Evolutionary conservation across 2,329 filamentous ascomycete genomes (phyloP), one percentile per base, ranked within the genome.

Genomic region (Calycina herbarum): DNA sequence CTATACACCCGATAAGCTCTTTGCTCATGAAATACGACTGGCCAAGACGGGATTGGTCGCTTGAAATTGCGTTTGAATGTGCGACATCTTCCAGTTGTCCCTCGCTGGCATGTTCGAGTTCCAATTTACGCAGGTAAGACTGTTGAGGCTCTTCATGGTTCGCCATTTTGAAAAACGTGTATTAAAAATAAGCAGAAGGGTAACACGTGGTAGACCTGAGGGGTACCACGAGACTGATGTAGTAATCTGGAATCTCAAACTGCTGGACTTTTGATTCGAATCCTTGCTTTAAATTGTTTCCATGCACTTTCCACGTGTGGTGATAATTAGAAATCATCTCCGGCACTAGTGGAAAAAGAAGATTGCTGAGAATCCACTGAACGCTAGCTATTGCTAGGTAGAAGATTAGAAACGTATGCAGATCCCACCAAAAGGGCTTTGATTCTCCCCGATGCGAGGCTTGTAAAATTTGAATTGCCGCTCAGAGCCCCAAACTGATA

Each of bases 51-150:
- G 27, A 29, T 24, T 57, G 24, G 27, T 33, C 54, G 27, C 54
- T 57, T 11, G 27, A 57, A 33, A 33, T 57, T 17, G 54, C 54
- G 15, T 57, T 57, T 20, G 24, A 57, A 33, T 57, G 31, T 11
- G 11, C 54, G 2, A 57, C 27, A 57, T 57, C 54, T 33, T 57
- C 27, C 4, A 57, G 17, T n/a, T 57, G 54, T 2, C 27, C 54
- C 54, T 33, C 29, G 27, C 54, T 57, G 54, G 54, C 54, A 57
- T 57, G 11, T 57, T 57, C 27, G 11, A 33, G 54, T 35, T 57
- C 54, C 13, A 33, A n/a, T 33, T 33, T 29, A 10, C 54, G 24
- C 4, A 57, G 54, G 54, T 57, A 57, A 57, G 54, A 57, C 54
- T 29, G n/a, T 24, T 57, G 54, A 35, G 27, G 54, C 31, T 57